These are phyloP conservation scores for Salix exigua DNA, from an alignment of 345 rosid genomes.

Conservation along the genomic window DNA sequence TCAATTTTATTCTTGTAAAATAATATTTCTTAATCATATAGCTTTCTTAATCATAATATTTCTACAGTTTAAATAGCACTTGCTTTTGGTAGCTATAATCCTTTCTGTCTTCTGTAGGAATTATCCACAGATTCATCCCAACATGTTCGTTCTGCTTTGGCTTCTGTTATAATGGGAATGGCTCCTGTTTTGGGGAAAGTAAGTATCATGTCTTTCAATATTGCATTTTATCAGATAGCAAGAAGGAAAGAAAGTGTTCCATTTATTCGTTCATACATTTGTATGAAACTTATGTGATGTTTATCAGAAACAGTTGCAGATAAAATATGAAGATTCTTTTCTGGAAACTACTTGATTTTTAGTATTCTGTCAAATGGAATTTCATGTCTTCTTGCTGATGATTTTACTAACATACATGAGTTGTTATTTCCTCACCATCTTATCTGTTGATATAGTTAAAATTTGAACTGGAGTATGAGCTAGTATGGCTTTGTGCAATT, in stretches of 20 bases:
- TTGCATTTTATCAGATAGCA: not conserved
- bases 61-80: not conserved
- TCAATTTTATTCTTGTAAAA: conserved; percentile 4
- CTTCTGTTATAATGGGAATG: conserved; percentile 99
- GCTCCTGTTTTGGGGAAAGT: conserved; percentile 79
- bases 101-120: conserved; percentile 50
- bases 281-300: not conserved
- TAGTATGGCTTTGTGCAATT: not conserved
- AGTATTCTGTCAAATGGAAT: not conserved
- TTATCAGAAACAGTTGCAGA: not conserved
- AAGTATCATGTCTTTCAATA: conserved; percentile 1
- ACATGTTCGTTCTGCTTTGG: conserved; percentile 96
- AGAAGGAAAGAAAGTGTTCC: not conserved
- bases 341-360: not conserved
- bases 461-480: not conserved
- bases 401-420: not conserved
- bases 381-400: not conserved
- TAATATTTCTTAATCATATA: not conserved
- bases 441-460: not conserved
- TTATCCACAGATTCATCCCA: conserved; percentile 95
- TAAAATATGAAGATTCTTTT: not conserved
- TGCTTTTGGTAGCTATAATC: not conserved
- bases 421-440: not conserved
- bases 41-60: too few relatives aligned
- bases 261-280: not conserved